Evolutionary conservation across 2,329 filamentous ascomycete species (phyloP).

Genomic region (Colletotrichum australisinense): DNA sequence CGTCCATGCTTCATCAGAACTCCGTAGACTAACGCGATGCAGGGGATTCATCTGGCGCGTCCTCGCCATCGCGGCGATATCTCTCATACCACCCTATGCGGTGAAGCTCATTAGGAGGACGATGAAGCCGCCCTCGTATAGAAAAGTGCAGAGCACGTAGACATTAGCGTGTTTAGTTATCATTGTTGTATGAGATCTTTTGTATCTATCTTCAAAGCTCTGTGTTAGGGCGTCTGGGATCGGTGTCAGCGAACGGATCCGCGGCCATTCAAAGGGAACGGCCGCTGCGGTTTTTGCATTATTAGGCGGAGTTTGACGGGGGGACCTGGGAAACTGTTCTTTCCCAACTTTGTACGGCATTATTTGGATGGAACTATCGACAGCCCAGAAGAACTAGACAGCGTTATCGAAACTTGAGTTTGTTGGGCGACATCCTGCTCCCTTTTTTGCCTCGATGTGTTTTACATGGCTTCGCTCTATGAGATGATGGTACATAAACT

Average conservation of each 20-base stretch:
- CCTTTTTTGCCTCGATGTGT: not conserved
- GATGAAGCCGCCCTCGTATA: slow-evolving; percentile 91
- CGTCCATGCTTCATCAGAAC: not conserved
- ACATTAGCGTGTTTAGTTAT: not conserved
- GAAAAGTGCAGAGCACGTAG: slow-evolving; percentile 85
- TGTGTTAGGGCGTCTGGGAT: slow-evolving; percentile 14
- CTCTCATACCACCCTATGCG: slow-evolving; percentile 86
- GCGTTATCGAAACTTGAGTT: slow-evolving; percentile 32
- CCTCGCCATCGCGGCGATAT: slow-evolving; percentile 80
- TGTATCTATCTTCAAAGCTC: slow-evolving; percentile 6
- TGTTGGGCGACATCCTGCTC: slow-evolving; percentile 9
- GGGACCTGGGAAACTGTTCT: not conserved
- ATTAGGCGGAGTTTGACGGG: slow-evolving; percentile 25
- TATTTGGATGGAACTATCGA: slow-evolving; percentile 15
- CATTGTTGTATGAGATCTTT: slow-evolving; percentile 7
- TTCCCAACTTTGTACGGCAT: slow-evolving; percentile 25
- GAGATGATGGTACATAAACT: not conserved
- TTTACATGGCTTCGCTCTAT: not conserved
- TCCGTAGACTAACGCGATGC: not conserved
- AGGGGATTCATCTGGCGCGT: slow-evolving; percentile 93
- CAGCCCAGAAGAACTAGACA: slow-evolving; percentile 32
- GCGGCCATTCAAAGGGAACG: slow-evolving; percentile 2
- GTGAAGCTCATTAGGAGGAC: slow-evolving; percentile 86
- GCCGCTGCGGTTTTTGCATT: slow-evolving; percentile 27
- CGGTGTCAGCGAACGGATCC: not conserved